Evolutionary conservation across 441 rosid genomes (phyloP), one percentile per base, ranked within the genome.

Genomic region (Mallotus repandus): DNA sequence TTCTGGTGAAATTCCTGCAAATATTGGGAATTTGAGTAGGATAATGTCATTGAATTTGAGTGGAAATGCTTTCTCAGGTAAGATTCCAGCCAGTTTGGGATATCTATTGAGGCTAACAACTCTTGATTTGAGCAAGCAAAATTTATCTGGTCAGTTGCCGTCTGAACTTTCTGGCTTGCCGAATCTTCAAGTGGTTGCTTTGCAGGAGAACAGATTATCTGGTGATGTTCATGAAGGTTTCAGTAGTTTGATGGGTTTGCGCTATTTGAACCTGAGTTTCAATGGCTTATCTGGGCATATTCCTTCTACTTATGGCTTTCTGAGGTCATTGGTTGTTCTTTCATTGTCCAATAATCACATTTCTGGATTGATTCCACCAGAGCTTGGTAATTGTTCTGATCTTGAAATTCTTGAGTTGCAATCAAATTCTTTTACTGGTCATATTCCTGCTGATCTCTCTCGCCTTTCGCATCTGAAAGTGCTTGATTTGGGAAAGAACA

Each of bases 101-200:
- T 83, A 83, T 76, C 80, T 96, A 60, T 82, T 88, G 84, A 88
- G 84, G 89, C 84, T 93, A 21, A 85, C 85, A 16, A 76, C 89
- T 64, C 84, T 96, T 50, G 98, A 93, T 82, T 81, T 93, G 83
- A 93, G 99, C 84, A 91, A 84, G 68, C 99, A 93, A 89, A 89
- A 84, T 70, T 76, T 96, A 77, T 89, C 94, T 0, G 97, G 97
- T 1, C 89, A 87, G 74, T 32, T 96, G 76, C 97, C 97, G 0
- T 58, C 80, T 46, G 98, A 91, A 89, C 87, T 91, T 65, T 84
- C 80, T 0, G 97, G 98, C 64, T 87, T 96, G 76, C 99, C 98
- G 4, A 90, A 87, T 68, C 81, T 96, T 80, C 95, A 93, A 79
- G 90, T 85, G 76, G 84, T 93, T 85, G 96, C 97, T 49, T 80